A percentile compares a stretch with the other conserved stretches of the same genome.
Conservation (phyloP, 257 asterid species). For the Haberlea rhodopensis region DNA sequence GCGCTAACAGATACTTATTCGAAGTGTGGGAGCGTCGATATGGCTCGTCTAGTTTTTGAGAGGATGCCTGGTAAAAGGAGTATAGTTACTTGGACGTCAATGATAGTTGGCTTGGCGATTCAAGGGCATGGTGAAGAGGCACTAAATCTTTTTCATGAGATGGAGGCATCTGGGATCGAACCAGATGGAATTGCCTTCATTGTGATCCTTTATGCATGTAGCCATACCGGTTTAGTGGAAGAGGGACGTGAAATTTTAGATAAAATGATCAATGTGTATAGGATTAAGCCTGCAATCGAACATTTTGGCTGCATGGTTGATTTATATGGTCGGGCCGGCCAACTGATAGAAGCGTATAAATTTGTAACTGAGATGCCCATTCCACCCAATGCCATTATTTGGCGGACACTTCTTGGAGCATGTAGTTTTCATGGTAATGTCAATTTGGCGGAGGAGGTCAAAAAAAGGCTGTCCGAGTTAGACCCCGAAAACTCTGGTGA, state of each 20-base stretch:
- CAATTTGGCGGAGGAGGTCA: conserved; percentile 64
- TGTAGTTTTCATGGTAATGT: conserved; percentile 70
- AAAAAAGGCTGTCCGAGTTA: conserved; percentile 49
- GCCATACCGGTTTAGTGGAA: conserved; percentile 79
- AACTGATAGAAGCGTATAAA: conserved; percentile 57
- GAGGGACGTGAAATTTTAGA: conserved; percentile 52
- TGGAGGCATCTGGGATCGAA: conserved; percentile 56
- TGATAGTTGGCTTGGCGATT: conserved; percentile 71
- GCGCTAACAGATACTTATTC: conserved; percentile 75
- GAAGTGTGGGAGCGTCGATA: conserved; percentile 66
- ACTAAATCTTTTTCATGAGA: conserved; percentile 46
- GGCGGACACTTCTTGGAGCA: conserved; percentile 94
- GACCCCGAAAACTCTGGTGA: conserved; percentile 73
- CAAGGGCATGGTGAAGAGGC: conserved; percentile 84
- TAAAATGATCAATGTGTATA: conserved; percentile 52
- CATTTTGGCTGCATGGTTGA: conserved; percentile 98
- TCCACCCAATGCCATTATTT: conserved; percentile 62
- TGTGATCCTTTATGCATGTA: conserved; percentile 74
- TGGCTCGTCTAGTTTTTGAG: conserved; percentile 68
- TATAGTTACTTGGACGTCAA: conserved; percentile 73
- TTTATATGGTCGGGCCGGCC: conserved; percentile 76
- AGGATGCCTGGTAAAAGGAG: conserved; percentile 58
- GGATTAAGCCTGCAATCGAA: conserved; percentile 58
- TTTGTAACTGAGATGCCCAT: conserved; percentile 63
- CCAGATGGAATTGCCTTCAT: conserved; percentile 65